Percentiles rank a stretch among this genome's conserved stretches.
These are phyloP conservation scores for Nakazawaea holstii DNA, from an alignment of 805 yeast genomes.

Conservation along the genomic window DNA sequence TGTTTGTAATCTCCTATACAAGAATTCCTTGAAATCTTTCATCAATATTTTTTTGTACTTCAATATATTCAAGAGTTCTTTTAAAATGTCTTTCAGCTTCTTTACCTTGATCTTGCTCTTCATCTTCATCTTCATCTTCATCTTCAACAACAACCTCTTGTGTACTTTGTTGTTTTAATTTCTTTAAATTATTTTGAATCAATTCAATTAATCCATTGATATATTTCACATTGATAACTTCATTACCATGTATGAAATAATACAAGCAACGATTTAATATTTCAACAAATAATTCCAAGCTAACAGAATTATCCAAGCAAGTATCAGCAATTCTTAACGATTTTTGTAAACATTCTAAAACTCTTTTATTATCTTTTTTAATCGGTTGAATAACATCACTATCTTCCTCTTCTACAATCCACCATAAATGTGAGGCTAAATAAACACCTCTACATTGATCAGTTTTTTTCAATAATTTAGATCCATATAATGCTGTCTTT, in stretches of 20 bases:
- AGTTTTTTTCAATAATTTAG: conserved; percentile 82
- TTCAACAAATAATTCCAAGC: conserved; percentile 82
- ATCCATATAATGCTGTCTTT: conserved; percentile 81
- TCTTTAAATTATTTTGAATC: conserved; percentile 60
- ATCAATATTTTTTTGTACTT: conserved; percentile 63
- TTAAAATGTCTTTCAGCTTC: conserved; percentile 52
- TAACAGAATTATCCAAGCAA: conserved; percentile 75
- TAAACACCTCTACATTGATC: conserved; percentile 94
- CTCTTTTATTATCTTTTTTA: conserved; percentile 55
- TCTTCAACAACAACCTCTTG: conserved; percentile 25
- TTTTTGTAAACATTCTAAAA: conserved; percentile 85
- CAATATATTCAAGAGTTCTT: conserved; percentile 68
- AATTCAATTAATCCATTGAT: conserved; percentile 84
- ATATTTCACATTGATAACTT: conserved; percentile 63
- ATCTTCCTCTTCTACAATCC: conserved; percentile 62
- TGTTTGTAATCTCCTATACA: no score
- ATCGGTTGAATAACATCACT: conserved; percentile 23
- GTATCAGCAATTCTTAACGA: conserved; percentile 88
- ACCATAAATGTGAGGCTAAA: conserved; percentile 87
- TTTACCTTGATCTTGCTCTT: conserved; percentile 25
- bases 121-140: conserved; percentile 13
- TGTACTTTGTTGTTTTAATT: conserved; percentile 26
- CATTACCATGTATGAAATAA: conserved; percentile 78
- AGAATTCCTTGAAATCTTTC: conserved; percentile 55
- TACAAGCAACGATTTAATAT: conserved; percentile 82